phyloP scores from a whole-genome alignment of 2,329 filamentous ascomycete genomes.

The Fusarium equiseti region DNA sequence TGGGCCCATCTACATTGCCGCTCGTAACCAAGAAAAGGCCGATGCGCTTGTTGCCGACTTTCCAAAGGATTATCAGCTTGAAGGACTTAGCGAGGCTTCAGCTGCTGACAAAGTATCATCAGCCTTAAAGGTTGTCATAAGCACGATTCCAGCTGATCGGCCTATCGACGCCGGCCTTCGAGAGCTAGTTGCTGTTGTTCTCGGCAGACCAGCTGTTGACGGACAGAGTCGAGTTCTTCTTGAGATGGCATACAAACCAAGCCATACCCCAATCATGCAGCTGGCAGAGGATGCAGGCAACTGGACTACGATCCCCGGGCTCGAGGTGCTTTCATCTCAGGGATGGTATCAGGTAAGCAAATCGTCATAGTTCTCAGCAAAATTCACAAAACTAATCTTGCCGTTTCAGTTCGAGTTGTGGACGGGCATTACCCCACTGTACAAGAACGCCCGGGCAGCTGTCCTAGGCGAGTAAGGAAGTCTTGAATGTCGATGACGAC shows the following conservation, averaged over 20 bases:
- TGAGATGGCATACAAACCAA: slow-evolving; percentile 97
- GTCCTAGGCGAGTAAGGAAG: slow-evolving; percentile 58
- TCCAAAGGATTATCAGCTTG: slow-evolving; percentile 77
- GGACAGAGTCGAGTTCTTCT: slow-evolving; percentile 72
- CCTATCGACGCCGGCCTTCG: slow-evolving; percentile 81
- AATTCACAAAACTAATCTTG: slow-evolving; percentile 34
- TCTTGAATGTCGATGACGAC: not conserved
- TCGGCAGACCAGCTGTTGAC: slow-evolving; percentile 57
- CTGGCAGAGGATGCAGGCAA: slow-evolving; percentile 77
- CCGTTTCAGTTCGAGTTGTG: slow-evolving; percentile 77
- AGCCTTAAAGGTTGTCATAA: slow-evolving; percentile 75
- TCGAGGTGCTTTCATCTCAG: slow-evolving; percentile 91
- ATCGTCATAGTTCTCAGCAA: not conserved
- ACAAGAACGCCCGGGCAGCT: slow-evolving; percentile 73
- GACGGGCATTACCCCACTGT: slow-evolving; percentile 83
- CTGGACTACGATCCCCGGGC: slow-evolving; percentile 86
- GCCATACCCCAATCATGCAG: slow-evolving; percentile 85
- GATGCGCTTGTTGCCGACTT: slow-evolving; percentile 77
- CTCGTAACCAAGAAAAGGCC: slow-evolving; percentile 78
- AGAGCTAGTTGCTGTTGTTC: slow-evolving; percentile 69
- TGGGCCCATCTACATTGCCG: slow-evolving; percentile 87
- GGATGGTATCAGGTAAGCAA: slow-evolving; percentile 83
- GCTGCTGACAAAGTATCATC: slow-evolving; percentile 66
- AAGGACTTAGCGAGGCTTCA: slow-evolving; percentile 66
- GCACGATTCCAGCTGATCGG: slow-evolving; percentile 89